Percentiles rank a stretch among this genome's conserved stretches.
phyloP scores from a whole-genome alignment of 352 stramenopile genomes.

The Halophytophthora polymorphica region DNA sequence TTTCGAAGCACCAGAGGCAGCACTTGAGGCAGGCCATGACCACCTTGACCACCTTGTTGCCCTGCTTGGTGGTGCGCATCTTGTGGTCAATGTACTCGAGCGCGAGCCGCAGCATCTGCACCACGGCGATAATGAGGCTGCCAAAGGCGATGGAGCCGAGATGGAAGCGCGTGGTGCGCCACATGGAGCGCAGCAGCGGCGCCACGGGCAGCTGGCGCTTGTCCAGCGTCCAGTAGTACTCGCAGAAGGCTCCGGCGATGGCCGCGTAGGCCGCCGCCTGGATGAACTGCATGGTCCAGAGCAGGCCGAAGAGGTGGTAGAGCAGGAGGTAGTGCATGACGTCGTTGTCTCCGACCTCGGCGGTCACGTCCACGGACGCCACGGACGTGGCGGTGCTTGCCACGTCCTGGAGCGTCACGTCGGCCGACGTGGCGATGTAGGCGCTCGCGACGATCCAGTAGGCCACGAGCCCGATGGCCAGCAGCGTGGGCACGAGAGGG shows the following conservation, averaged over 20 bases:
- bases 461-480: slow-evolving; percentile 57
- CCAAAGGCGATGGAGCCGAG: slow-evolving; percentile 86
- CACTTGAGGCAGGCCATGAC: slow-evolving; percentile 88
- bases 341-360: slow-evolving; percentile 50
- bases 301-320: slow-evolving; percentile 79
- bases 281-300: slow-evolving; percentile 89
- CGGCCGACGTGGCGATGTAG: slow-evolving; percentile 73
- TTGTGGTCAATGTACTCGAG: slow-evolving; percentile 85
- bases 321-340: slow-evolving; percentile 78
- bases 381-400: slow-evolving; percentile 26
- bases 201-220: slow-evolving; percentile 53
- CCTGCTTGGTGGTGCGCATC: slow-evolving; percentile 56
- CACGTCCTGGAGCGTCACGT: slow-evolving; percentile 49
- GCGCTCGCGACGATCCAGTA: slow-evolving; percentile 79
- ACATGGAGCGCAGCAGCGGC: slow-evolving; percentile 55
- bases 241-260: slow-evolving; percentile 74
- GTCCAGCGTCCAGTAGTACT: slow-evolving; percentile 88
- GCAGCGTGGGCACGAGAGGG: slow-evolving; percentile 66
- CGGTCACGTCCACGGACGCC: slow-evolving; percentile 10
- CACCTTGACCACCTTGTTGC: slow-evolving; percentile 63
- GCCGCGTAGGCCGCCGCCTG: slow-evolving; percentile 69
- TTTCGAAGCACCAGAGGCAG: slow-evolving; percentile 88
- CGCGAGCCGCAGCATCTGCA: slow-evolving; percentile 69
- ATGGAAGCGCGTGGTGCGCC: slow-evolving; percentile 72
- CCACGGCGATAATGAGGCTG: slow-evolving; percentile 81